phyloP scores from a whole-genome alignment of 345 rosid genomes.

The Citrus australasica region DNA sequence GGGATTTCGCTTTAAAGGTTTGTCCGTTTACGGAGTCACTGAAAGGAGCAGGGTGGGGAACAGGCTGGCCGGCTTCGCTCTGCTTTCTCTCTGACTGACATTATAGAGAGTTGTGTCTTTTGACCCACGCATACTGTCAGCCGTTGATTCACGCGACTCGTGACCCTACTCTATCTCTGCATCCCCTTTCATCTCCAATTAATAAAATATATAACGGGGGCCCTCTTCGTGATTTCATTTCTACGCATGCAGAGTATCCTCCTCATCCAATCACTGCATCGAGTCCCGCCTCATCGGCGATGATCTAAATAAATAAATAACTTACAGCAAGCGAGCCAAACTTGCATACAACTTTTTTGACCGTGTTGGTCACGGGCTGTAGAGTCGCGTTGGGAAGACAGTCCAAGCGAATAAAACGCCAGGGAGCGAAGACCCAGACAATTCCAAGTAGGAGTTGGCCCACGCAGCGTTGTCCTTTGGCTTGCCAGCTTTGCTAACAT shows the following conservation, averaged over 20 bases:
- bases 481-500: background rate
- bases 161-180: background rate
- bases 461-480: background rate
- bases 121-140: slow-evolving; percentile 4
- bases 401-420: background rate
- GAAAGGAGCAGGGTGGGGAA: slow-evolving; percentile 17
- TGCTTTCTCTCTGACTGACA: background rate
- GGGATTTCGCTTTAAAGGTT: background rate
- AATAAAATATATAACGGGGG: no score
- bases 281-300: no score
- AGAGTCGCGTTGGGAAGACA: background rate
- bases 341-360: background rate
- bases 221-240: background rate
- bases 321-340: no score
- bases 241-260: background rate
- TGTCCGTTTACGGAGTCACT: slow-evolving; percentile 8
- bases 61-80: slow-evolving; percentile 32
- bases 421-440: background rate
- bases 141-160: background rate
- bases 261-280: no score
- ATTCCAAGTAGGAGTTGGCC: background rate
- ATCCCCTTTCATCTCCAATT: no score
- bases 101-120: background rate
- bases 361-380: background rate
- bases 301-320: no score